These are phyloP conservation scores for Pluteus cervinus DNA, from an alignment of 768 basidiomycete species.

Conservation along the genomic window DNA sequence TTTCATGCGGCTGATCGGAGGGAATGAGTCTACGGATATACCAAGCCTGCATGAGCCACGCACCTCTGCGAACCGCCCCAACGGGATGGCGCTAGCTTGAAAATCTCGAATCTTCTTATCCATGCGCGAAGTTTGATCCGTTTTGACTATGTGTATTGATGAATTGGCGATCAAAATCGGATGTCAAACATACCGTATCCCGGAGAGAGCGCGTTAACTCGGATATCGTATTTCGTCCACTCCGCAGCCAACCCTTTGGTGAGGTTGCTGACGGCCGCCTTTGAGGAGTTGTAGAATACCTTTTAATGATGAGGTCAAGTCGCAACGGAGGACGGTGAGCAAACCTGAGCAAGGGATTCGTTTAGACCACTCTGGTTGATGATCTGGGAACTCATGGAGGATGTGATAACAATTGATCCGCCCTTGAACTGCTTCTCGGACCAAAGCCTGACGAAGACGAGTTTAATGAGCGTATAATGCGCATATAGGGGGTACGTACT, in stretches of 20 bases:
- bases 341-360: constrained; percentile 45
- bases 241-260: constrained; percentile 56
- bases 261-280: constrained; percentile 48
- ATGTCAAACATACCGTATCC: constrained; percentile 41
- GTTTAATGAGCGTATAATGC: neutral
- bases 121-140: constrained; percentile 54
- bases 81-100: constrained; percentile 44
- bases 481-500: constrained; percentile 24
- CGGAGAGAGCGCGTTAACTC: constrained; percentile 57
- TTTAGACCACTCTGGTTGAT: constrained; percentile 45
- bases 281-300: constrained; percentile 61
- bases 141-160: constrained; percentile 51
- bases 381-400: constrained; percentile 64
- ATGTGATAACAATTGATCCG: constrained; percentile 59
- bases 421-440: constrained; percentile 27
- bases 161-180: no score
- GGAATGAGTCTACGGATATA: neutral
- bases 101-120: constrained; percentile 40
- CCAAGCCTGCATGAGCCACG: no score
- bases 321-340: constrained; percentile 1
- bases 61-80: constrained; percentile 54
- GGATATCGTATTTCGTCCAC: constrained; percentile 48
- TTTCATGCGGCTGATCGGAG: constrained; percentile 42
- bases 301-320: constrained; percentile 21
- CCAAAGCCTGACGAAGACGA: constrained; percentile 34